Evolutionary conservation across 208 protist genomes (phyloP).

Genomic region (Leishmania tarentolae): DNA sequence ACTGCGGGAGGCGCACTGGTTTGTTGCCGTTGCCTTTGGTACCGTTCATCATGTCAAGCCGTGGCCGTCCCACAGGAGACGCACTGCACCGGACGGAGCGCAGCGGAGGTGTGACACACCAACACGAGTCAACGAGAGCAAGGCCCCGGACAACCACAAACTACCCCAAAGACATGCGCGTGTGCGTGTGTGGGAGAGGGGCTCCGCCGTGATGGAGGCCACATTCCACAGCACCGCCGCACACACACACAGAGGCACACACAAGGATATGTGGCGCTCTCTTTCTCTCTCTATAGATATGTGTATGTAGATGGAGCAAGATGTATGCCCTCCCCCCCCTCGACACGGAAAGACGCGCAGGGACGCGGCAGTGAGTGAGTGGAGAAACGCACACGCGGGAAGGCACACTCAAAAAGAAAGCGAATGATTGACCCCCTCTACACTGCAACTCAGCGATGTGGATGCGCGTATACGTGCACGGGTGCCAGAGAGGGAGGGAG

Average conservation of each 20-base stretch:
- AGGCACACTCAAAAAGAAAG: not conserved
- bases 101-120: not conserved
- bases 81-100: not conserved
- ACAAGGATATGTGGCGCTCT: too few species aligned
- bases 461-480: not conserved
- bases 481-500: not conserved
- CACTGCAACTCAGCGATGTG: not conserved
- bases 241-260: too few species aligned
- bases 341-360: too few species aligned
- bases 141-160: not conserved
- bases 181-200: not conserved
- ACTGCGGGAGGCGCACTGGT: not conserved
- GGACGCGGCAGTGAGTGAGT: too few species aligned
- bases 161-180: not conserved
- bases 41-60: not conserved
- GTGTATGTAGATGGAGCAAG: not conserved
- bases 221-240: not conserved
- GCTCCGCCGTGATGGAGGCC: not conserved
- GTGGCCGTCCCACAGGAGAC: not conserved
- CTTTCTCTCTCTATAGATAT: too few species aligned
- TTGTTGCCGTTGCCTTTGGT: not conserved
- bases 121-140: not conserved
- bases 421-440: not conserved
- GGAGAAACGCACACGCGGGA: not conserved
- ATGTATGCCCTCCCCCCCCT: not conserved